Percentiles rank a stretch among this genome's conserved stretches.
These are phyloP conservation scores for Dorcoceras hygrometricum DNA, from an alignment of 257 asterid species.

Conservation along the genomic window DNA sequence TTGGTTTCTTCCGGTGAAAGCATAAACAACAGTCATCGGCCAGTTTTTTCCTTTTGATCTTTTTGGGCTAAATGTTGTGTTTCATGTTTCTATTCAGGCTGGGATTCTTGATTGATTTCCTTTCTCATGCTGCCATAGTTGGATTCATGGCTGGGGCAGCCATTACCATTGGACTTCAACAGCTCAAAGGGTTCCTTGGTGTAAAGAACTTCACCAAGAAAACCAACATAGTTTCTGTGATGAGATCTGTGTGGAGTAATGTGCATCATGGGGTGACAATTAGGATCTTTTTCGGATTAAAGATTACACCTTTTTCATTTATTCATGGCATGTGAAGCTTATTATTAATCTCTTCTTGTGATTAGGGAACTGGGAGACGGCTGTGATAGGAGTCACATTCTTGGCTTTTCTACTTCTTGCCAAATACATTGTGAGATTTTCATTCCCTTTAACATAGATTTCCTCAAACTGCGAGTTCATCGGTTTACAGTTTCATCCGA, in stretches of 20 bases:
- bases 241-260: too few species aligned
- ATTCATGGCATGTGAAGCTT: too few species aligned
- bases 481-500: background rate
- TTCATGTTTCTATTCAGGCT: too few species aligned
- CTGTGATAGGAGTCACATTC: slow-evolving; percentile 57
- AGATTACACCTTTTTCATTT: too few species aligned
- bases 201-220: slow-evolving; percentile 61
- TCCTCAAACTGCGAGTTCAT: background rate
- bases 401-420: slow-evolving; percentile 53
- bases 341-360: background rate
- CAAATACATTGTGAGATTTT: slow-evolving; percentile 57
- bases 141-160: too few species aligned
- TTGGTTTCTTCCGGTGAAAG: slow-evolving; percentile 75
- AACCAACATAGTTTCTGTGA: slow-evolving; percentile 46
- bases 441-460: background rate
- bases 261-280: too few species aligned
- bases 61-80: too few species aligned
- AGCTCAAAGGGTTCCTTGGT: slow-evolving; percentile 71
- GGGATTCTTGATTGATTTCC: slow-evolving; percentile 76
- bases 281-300: too few species aligned
- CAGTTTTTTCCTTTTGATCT: too few species aligned
- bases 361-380: slow-evolving; percentile 70
- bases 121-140: too few species aligned
- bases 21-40: too few species aligned
- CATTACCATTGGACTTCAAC: slow-evolving; percentile 67